Percentiles rank a stretch among this genome's conserved stretches.
Evolutionary conservation across 768 basidiomycete species (phyloP).

Genomic region (Amanita phalloides): DNA sequence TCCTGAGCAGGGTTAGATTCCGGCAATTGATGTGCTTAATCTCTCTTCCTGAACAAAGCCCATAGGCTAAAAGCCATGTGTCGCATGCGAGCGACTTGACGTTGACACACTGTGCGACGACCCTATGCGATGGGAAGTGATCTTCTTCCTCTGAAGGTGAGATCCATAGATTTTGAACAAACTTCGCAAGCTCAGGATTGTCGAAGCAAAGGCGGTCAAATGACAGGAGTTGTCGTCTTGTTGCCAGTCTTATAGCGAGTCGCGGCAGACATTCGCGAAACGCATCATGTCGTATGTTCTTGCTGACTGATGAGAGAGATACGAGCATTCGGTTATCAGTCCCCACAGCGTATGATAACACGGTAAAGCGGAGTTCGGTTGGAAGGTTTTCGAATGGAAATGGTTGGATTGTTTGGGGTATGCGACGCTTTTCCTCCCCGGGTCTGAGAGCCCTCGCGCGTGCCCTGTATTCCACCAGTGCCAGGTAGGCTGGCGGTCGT

Average conservation of each 20-base stretch:
- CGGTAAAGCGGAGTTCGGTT: not conserved
- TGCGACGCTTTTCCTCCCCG: not conserved
- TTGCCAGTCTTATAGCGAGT: not conserved
- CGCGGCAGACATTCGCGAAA: not conserved
- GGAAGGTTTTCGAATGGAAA: not conserved
- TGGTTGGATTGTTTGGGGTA: not conserved
- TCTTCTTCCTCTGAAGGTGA: not conserved
- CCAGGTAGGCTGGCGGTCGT: not conserved
- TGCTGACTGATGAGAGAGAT: not conserved
- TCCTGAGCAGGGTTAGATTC: constrained; percentile 21
- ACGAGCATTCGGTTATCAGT: not conserved
- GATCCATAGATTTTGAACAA: not conserved
- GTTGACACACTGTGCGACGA: constrained; percentile 14
- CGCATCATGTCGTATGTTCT: not conserved
- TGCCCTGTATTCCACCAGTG: not conserved
- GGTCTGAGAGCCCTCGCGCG: not conserved
- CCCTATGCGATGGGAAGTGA: not conserved
- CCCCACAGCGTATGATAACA: not conserved
- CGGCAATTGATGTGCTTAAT: constrained; percentile 19
- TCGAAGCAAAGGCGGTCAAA: not conserved
- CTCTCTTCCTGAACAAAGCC: constrained; percentile 13
- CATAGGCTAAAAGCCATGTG: constrained; percentile 15
- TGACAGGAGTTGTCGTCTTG: not conserved
- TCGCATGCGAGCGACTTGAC: constrained; percentile 21
- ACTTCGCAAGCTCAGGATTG: not conserved